These are phyloP conservation scores for Tetracladium setigerum DNA, from an alignment of 495 filamentous ascomycete species.

Conservation along the genomic window DNA sequence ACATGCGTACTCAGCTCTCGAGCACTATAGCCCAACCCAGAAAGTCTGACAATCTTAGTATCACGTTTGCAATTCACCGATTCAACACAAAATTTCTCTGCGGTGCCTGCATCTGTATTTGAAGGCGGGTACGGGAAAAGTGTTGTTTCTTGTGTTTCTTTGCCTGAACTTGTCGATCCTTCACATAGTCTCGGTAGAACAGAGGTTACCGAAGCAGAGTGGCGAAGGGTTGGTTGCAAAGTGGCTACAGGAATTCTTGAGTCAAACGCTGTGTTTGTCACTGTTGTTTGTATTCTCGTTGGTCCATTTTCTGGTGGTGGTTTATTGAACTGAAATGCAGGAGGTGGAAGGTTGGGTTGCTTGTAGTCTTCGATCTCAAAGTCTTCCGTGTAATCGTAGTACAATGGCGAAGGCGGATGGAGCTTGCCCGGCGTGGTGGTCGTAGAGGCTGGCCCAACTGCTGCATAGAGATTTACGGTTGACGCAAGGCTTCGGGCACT, in stretches of 20 bases:
- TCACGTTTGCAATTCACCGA: no score
- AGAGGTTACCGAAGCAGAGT: no score
- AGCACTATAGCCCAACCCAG: slow-evolving; percentile 7
- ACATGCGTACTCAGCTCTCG: slow-evolving; percentile 14
- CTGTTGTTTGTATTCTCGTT: slow-evolving; percentile 21
- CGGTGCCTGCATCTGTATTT: no score
- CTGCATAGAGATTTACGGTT: slow-evolving; percentile 9
- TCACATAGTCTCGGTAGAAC: no score
- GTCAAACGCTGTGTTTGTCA: no score
- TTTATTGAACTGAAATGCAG: slow-evolving; percentile 28
- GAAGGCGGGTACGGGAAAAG: no score
- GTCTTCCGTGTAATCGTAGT: slow-evolving; percentile 46
- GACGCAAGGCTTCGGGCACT: slow-evolving; percentile 19
- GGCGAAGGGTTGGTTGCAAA: no score
- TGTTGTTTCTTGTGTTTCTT: no score
- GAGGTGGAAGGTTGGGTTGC: slow-evolving; percentile 15
- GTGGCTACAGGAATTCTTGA: no score
- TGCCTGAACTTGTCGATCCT: no score
- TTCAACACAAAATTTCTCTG: no score
- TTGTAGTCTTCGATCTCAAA: slow-evolving; percentile 30
- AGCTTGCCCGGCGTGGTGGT: slow-evolving; percentile 14
- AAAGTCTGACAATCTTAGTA: slow-evolving; percentile 2
- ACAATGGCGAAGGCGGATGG: slow-evolving; percentile 26
- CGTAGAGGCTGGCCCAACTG: slow-evolving; percentile 4
- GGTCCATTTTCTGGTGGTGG: slow-evolving; percentile 20